Evolutionary conservation across 768 basidiomycete species (phyloP).

Genomic region (Trametes cubensis): DNA sequence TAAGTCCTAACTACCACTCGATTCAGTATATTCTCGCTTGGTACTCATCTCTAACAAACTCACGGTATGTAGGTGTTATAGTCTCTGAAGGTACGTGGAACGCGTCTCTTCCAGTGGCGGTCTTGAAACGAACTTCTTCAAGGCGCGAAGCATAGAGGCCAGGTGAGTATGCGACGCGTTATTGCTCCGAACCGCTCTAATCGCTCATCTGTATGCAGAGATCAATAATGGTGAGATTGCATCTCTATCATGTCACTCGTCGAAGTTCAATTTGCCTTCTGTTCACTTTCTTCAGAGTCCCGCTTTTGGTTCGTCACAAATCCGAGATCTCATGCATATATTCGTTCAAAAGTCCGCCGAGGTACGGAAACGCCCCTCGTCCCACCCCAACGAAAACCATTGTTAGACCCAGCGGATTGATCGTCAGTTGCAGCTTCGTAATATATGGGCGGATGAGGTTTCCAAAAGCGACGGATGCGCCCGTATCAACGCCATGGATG

Average conservation of each 20-base stretch:
- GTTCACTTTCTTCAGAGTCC: constrained; percentile 26
- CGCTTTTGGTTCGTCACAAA: constrained; percentile 33
- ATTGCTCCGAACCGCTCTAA: background rate
- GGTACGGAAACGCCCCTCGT: constrained; percentile 11
- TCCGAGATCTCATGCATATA: constrained; percentile 26
- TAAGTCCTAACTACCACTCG: background rate
- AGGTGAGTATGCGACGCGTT: background rate
- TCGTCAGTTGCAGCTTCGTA: background rate
- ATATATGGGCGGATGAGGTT: background rate
- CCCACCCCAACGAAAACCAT: no score
- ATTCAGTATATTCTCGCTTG: background rate
- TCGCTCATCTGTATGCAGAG: background rate
- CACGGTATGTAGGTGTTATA: background rate
- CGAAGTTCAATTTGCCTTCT: background rate
- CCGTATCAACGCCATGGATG: background rate
- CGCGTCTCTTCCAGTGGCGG: background rate
- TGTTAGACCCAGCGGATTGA: no score
- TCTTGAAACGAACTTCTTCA: background rate
- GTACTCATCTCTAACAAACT: background rate
- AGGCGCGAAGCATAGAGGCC: constrained; percentile 3
- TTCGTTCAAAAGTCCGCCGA: constrained; percentile 31
- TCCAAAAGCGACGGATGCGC: background rate
- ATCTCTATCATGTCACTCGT: no score
- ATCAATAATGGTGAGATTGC: background rate
- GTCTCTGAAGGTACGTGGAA: background rate